Base-by-base conservation (phyloP, 805 yeast species). In the Candida namnaoensis region DNA sequence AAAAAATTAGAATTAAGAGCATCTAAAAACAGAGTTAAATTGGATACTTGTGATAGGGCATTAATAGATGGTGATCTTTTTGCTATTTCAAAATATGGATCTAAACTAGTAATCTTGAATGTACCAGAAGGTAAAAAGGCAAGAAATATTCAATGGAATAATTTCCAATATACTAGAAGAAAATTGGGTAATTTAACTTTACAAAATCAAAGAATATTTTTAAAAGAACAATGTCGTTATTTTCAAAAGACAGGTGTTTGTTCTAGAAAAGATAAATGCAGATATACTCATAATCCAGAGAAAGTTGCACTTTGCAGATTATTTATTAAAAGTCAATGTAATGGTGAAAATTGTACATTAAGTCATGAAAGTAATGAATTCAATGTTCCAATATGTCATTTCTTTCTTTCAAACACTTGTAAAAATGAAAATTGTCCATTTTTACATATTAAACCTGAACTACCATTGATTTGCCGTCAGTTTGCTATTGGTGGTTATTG, bases 401-500 rank as follows among this genome's bases (percentile, higher is more conserved):
- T 70, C 51, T 74, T 61, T 49, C 69, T 72, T 37, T 51, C 51
- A 5, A 76, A 74, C 1, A 44, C 57, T 12, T 79, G 86, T 53
- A 58, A 64, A 1, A 76, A 76, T 44, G 50, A 53, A 5, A 58
- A 67, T 32, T 79, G 86, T 58, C 63, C 58, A 50, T 87, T 55
- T 50, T 62, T 66, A 32, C 85, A 71, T 59, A 71, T 66, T 63
- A 51, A 51, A 40, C 75, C 68, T 34, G 58, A 48, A 26, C 50
- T 56, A 37, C 69, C 65, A 27, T 60, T 78, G 4, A 65, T 76
- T 1, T 85, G 95, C 53, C 65, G 86, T 23, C 78, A 73, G 27
- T 86, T 85, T 63, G 72, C 90, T 5, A 50, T 79, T 32, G 74
- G 75, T 14, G 88, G 90, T 1, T 82, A 74, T 62, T 86, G 95